phyloP scores from a whole-genome alignment of 208 protist species.

The Wallacemonas rigidus region DNA sequence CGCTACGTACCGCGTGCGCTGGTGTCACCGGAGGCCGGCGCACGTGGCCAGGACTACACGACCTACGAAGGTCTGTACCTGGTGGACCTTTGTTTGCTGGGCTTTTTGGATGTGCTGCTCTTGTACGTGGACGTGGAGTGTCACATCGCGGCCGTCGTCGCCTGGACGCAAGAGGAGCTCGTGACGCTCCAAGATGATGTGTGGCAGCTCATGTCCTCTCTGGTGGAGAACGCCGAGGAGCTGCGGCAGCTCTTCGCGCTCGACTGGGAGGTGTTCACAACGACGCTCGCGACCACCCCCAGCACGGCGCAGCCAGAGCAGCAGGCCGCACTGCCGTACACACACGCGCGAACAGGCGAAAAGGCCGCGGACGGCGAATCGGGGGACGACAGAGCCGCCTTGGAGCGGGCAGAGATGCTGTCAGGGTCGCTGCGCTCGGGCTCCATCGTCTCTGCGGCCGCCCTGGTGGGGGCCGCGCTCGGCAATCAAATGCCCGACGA shows the following conservation, averaged over 20 bases:
- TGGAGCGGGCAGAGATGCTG: too few species aligned
- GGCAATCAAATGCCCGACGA: background rate
- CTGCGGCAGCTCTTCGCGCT: constrained; percentile 19
- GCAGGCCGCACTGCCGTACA: too few species aligned
- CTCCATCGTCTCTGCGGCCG: background rate
- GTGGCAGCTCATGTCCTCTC: constrained; percentile 62
- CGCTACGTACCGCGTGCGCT: background rate
- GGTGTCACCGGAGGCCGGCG: background rate
- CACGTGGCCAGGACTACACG: background rate
- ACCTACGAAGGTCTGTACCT: constrained; percentile 29
- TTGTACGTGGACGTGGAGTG: constrained; percentile 69
- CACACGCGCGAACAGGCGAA: too few species aligned
- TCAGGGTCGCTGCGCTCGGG: constrained; percentile 5
- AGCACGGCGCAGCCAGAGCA: too few species aligned
- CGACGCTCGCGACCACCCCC: background rate
- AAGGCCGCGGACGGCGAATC: too few species aligned
- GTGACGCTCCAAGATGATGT: constrained; percentile 64
- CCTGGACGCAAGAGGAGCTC: constrained; percentile 73
- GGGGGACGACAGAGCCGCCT: too few species aligned
- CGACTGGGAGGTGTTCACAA: constrained; percentile 5
- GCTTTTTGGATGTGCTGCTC: constrained; percentile 71
- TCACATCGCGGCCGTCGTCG: constrained; percentile 43
- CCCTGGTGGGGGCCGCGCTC: background rate
- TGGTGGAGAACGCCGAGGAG: constrained; percentile 52
- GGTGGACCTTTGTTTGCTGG: constrained; percentile 56